Base-by-base conservation (phyloP, 1,139 yeast genomes). In the Casaregolazyma lundiana region DNA sequence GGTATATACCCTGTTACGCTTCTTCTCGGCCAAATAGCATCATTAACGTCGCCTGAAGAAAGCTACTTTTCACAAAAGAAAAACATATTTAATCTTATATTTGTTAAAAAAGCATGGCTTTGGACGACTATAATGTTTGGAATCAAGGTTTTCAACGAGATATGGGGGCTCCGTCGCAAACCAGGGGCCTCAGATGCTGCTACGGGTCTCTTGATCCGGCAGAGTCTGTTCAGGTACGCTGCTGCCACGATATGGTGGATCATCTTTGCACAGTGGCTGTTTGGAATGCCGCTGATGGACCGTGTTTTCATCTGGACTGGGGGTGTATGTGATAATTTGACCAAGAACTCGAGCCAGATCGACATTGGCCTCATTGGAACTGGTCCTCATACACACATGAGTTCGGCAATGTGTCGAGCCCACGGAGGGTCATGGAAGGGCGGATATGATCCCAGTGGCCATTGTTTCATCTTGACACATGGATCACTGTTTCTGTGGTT, bases 381-480 rank as follows among this genome's bases (percentile, higher is more conserved):
- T 55, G 50, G 44, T 53, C 41, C 18, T 13, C 43, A 40, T 20
- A 35, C 20, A 5, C 43, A 40, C 15, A 9, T 40, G 26, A 52
- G 65, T 1, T 79, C 85, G 15, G 71, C 71, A 38, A 67, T 69
- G 4, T 89, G 97, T 61, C 69, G 89, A 38, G 60, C 68, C 21
- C 55, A 77, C 18, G 78, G 77, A 19, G 97, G 97, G 0, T 55
- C 68, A 2, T 90, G 97, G 98, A 63, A 61, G 7, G 97, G 96
- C 1, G 98, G 98, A 0, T 96, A 88, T 61, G 98, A 92, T 67
- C 96, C 97, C 11, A 84, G 94, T 52, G 98, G 98, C 0, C 98
- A 92, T 63, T 85, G 88, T 0, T 92, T 90, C 58, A 64, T 92
- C 40, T 67, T 92, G 48, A 78, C 86, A 2, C 83, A 87, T 52